Evolutionary conservation across 106 monocot species (phyloP).

Genomic region (Iris macrosiphon): DNA sequence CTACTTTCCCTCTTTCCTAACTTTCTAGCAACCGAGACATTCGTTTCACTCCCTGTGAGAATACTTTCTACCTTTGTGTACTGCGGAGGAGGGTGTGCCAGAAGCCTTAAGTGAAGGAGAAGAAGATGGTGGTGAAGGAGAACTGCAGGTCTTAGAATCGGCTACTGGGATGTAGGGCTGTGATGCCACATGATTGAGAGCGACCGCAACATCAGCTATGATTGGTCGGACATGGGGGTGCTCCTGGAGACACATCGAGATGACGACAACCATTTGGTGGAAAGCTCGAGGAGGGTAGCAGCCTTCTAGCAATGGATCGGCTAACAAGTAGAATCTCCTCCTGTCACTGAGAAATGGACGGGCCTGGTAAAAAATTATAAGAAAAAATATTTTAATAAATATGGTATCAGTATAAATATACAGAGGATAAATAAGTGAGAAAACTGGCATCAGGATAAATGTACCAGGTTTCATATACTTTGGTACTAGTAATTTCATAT

Average conservation of each 20-base stretch:
- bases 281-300: constrained; percentile 37
- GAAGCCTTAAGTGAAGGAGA: constrained; percentile 2
- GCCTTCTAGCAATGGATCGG: constrained; percentile 42
- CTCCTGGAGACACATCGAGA: constrained; percentile 63
- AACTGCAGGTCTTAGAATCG: constrained; percentile 3
- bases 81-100: background rate
- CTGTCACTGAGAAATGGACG: constrained; percentile 36
- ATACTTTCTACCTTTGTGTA: no score
- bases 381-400: background rate
- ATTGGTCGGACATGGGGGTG: constrained; percentile 51
- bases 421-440: no score
- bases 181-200: constrained; percentile 38
- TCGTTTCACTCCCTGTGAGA: no score
- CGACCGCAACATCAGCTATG: constrained; percentile 46
- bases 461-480: no score
- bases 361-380: constrained; percentile 20
- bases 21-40: no score
- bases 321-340: constrained; percentile 32
- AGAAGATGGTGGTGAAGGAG: background rate
- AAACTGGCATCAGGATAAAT: no score
- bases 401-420: no score
- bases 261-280: constrained; percentile 38
- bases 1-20: no score
- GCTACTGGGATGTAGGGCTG: constrained; percentile 29
- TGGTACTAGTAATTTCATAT: no score